A percentile compares a stretch with the other conserved stretches of the same genome.
phyloP scores from a whole-genome alignment of 352 stramenopile genomes.

The Phytophthora constricta region DNA sequence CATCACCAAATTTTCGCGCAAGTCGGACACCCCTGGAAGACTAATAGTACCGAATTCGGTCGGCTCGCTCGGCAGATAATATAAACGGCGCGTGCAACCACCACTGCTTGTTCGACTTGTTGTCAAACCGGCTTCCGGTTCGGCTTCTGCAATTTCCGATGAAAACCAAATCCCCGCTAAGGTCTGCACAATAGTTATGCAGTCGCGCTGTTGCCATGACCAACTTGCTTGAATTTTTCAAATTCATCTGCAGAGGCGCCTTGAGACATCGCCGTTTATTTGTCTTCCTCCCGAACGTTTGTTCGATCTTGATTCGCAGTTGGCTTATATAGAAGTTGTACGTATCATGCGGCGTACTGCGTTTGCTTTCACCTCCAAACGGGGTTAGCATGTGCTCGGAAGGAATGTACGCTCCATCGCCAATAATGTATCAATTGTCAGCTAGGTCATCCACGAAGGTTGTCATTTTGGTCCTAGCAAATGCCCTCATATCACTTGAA shows the following conservation, averaged over 20 bases:
- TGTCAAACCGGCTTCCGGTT: no score
- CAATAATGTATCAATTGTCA: conserved; percentile 7
- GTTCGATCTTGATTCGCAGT: conserved; percentile 1
- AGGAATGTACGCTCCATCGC: conserved; percentile 3
- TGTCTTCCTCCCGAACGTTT: not conserved
- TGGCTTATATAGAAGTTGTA: conserved; percentile 5
- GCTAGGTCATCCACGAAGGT: not conserved
- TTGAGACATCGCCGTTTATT: not conserved
- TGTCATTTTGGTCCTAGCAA: not conserved
- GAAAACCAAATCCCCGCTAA: no score
- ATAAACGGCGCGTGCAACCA: no score
- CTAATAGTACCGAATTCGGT: no score
- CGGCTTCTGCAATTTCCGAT: no score
- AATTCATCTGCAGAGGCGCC: not conserved
- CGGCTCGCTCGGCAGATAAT: no score
- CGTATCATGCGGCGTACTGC: not conserved
- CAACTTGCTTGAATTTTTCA: not conserved
- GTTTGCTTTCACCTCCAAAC: not conserved
- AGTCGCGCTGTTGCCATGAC: not conserved
- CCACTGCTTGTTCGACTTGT: no score
- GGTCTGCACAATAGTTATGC: not conserved
- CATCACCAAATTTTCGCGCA: no score
- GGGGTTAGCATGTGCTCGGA: conserved; percentile 11
- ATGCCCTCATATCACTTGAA: conserved; percentile 1
- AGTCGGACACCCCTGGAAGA: no score